Evolutionary conservation across 257 asterid genomes (phyloP).

Genomic region (Linaria vulgaris): DNA sequence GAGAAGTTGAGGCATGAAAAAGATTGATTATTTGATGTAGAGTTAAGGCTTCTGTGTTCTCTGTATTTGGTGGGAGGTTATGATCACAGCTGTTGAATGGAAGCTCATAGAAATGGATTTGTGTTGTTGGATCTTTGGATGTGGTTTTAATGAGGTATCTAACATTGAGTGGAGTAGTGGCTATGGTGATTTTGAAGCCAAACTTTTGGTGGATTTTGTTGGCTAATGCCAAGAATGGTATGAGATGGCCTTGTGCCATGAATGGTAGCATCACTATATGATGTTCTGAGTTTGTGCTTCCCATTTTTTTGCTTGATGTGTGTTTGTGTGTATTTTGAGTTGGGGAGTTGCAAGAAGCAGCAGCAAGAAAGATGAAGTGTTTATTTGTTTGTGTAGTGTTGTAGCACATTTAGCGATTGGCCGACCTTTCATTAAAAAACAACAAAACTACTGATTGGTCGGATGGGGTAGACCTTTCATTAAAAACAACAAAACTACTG

Average conservation of each 20-base stretch:
- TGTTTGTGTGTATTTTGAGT: too few relatives aligned
- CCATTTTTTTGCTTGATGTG: too few relatives aligned
- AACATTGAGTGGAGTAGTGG: constrained; percentile 56
- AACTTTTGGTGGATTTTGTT: constrained; percentile 35
- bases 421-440: too few relatives aligned
- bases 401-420: too few relatives aligned
- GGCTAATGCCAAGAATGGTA: constrained; percentile 62
- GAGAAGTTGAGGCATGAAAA: constrained; percentile 46
- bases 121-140: constrained; percentile 26
- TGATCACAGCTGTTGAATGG: constrained; percentile 52
- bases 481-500: too few relatives aligned
- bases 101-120: constrained; percentile 46
- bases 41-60: constrained; percentile 71
- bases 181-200: constrained; percentile 52
- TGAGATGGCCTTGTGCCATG: constrained; percentile 71
- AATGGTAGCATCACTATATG: constrained; percentile 70
- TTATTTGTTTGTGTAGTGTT: too few relatives aligned
- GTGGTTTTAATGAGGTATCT: constrained; percentile 50
- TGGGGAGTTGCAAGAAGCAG: too few relatives aligned
- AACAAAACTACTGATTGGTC: too few relatives aligned
- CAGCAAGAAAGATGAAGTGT: too few relatives aligned
- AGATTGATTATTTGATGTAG: constrained; percentile 42
- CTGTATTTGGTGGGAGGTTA: constrained; percentile 69
- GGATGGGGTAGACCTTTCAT: too few relatives aligned
- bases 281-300: constrained; percentile 13